A percentile compares a stretch with the other conserved stretches of the same genome.
These are phyloP conservation scores for Echinosophora koreensis DNA, from an alignment of 306 rosid genomes.

Conservation along the genomic window DNA sequence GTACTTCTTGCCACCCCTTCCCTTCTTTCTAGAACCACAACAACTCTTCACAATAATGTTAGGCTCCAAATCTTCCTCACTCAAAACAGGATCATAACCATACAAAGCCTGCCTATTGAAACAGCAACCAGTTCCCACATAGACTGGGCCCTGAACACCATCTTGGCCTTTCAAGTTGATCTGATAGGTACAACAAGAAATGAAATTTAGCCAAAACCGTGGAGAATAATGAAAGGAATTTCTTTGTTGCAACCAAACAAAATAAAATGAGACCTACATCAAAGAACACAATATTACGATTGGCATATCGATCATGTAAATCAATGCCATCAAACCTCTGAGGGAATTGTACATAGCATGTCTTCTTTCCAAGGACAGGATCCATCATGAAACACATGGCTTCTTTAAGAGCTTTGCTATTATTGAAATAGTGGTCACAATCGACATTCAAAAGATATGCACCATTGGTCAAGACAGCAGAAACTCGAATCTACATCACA, in stretches of 20 bases:
- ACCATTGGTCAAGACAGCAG: slow-evolving; percentile 97
- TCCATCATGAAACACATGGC: slow-evolving; percentile 99
- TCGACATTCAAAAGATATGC: slow-evolving; percentile 95
- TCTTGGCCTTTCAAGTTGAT: slow-evolving; percentile 97
- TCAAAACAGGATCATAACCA: slow-evolving; percentile 94
- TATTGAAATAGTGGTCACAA: slow-evolving; percentile 99
- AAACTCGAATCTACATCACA: slow-evolving; percentile 88
- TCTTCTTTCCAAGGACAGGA: slow-evolving; percentile 88
- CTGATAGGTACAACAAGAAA: slow-evolving; percentile 49
- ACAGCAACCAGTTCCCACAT: slow-evolving; percentile 99
- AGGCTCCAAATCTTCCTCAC: slow-evolving; percentile 93
- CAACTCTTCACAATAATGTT: slow-evolving; percentile 94
- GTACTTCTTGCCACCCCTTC: slow-evolving; percentile 69
- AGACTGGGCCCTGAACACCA: slow-evolving; percentile 99
- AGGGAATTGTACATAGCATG: slow-evolving; percentile 98
- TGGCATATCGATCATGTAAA: slow-evolving; percentile 97
- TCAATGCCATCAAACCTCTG: slow-evolving; percentile 99
- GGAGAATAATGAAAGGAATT: slow-evolving; percentile 22
- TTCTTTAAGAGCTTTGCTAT: slow-evolving; percentile 97
- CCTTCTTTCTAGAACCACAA: slow-evolving; percentile 96
- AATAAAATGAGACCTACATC: slow-evolving; percentile 69
- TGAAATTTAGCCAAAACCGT: slow-evolving; percentile 30
- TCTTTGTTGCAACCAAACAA: slow-evolving; percentile 6
- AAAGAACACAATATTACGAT: slow-evolving; percentile 96
- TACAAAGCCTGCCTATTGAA: slow-evolving; percentile 98